Percentiles rank a stretch among this genome's conserved stretches.
phyloP scores from a whole-genome alignment of 805 yeast species.

The Zygosaccharomyces bailii region DNA sequence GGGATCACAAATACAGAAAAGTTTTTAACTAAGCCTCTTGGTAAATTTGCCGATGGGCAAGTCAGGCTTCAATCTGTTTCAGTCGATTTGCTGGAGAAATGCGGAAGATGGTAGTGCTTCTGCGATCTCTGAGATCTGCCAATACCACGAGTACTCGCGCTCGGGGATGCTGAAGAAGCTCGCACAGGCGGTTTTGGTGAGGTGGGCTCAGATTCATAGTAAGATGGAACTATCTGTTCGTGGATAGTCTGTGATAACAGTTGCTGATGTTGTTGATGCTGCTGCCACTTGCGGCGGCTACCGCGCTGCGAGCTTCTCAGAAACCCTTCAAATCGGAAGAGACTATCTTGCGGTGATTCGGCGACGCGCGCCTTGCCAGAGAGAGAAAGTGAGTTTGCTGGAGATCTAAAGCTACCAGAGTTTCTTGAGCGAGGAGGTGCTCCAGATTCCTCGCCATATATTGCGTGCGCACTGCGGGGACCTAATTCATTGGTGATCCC shows the following conservation, averaged over 20 bases:
- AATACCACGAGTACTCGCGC: slow-evolving; percentile 9
- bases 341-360: slow-evolving; percentile 39
- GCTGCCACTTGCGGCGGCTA: slow-evolving; percentile 32
- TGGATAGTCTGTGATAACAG: slow-evolving; percentile 26
- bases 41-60: background rate
- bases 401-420: slow-evolving; percentile 14
- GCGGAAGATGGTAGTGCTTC: slow-evolving; percentile 30
- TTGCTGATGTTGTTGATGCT: slow-evolving; percentile 29
- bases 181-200: slow-evolving; percentile 13
- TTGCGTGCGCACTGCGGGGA: slow-evolving; percentile 6
- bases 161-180: slow-evolving; percentile 16
- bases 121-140: slow-evolving; percentile 14
- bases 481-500: slow-evolving; percentile 11
- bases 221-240: slow-evolving; percentile 17
- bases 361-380: slow-evolving; percentile 11
- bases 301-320: slow-evolving; percentile 38
- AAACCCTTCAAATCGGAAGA: slow-evolving; percentile 45
- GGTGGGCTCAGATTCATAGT: slow-evolving; percentile 12
- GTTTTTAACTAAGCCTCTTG: too few relatives aligned
- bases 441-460: slow-evolving; percentile 14
- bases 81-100: slow-evolving; percentile 18
- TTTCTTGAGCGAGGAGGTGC: slow-evolving; percentile 20
- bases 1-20: too few relatives aligned
- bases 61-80: background rate
- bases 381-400: slow-evolving; percentile 25